phyloP scores from a whole-genome alignment of 2,329 filamentous ascomycete genomes.

The Aspergillus transmontanensis region DNA sequence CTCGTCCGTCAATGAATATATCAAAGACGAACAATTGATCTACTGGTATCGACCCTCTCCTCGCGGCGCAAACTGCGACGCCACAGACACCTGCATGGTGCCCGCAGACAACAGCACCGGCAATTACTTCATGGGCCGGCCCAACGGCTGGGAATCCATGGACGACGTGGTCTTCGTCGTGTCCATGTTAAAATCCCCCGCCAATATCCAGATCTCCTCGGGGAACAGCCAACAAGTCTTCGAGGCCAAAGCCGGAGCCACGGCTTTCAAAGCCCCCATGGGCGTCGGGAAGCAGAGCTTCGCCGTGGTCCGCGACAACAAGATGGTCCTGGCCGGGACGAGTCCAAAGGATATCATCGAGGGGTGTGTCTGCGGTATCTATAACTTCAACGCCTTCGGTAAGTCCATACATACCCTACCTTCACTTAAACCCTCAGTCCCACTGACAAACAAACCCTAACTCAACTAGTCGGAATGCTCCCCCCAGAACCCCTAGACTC shows the following conservation, averaged over 20 bases:
- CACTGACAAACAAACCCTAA: not conserved
- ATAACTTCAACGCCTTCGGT: constrained; percentile 58
- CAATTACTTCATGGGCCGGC: constrained; percentile 57
- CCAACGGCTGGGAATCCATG: constrained; percentile 54
- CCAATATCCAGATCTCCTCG: constrained; percentile 50
- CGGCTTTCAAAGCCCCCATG: constrained; percentile 50
- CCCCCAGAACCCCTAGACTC: not conserved
- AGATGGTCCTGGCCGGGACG: constrained; percentile 49
- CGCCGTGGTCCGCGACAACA: constrained; percentile 44
- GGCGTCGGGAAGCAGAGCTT: constrained; percentile 53
- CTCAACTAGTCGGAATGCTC: not conserved
- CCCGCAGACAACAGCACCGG: constrained; percentile 48
- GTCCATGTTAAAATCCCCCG: constrained; percentile 30
- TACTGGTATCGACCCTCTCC: constrained; percentile 61
- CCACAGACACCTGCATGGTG: constrained; percentile 52
- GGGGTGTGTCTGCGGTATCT: constrained; percentile 53
- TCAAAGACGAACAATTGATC: constrained; percentile 53
- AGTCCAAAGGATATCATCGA: constrained; percentile 54
- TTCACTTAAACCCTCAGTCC: not conserved
- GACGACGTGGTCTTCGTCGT: constrained; percentile 56
- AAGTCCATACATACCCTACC: not conserved
- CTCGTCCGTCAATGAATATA: constrained; percentile 37
- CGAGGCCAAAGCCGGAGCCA: constrained; percentile 51
- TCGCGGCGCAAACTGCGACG: constrained; percentile 51
- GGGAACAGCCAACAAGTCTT: constrained; percentile 49